These are phyloP conservation scores for Dothidotthia symphoricarpi DNA, from an alignment of 2,329 filamentous ascomycete genomes.

Conservation along the genomic window DNA sequence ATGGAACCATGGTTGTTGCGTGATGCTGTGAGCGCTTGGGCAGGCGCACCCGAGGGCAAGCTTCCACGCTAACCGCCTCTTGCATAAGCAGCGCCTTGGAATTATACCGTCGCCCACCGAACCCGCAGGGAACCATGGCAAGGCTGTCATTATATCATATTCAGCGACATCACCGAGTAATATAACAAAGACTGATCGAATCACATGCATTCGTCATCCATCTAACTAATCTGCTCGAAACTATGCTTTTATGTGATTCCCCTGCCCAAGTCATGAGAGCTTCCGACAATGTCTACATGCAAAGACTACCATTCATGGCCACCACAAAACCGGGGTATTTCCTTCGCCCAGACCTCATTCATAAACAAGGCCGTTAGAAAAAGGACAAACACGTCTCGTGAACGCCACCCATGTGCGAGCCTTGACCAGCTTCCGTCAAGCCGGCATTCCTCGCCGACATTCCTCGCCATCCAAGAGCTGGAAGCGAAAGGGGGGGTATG, in stretches of 20 bases:
- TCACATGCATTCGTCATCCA: constrained; percentile 36
- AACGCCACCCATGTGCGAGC: constrained; percentile 43
- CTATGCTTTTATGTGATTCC: constrained; percentile 41
- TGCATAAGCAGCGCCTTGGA: not conserved
- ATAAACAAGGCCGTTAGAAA: constrained; percentile 27
- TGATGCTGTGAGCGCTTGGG: too few relatives aligned
- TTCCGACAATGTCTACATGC: constrained; percentile 23
- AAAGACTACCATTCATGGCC: constrained; percentile 23
- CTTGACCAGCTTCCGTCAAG: too few relatives aligned
- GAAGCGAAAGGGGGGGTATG: constrained; percentile 27
- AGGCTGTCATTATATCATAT: too few relatives aligned
- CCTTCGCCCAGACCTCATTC: constrained; percentile 32
- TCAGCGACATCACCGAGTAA: not conserved
- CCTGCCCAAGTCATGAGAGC: constrained; percentile 36
- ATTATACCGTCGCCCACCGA: too few relatives aligned
- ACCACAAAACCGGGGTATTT: constrained; percentile 35
- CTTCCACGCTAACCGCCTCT: not conserved
- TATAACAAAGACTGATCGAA: constrained; percentile 8
- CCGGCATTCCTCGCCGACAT: too few relatives aligned
- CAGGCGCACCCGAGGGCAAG: too few relatives aligned
- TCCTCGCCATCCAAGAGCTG: too few relatives aligned
- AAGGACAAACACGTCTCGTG: constrained; percentile 31
- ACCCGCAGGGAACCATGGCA: not conserved
- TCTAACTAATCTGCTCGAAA: constrained; percentile 35
- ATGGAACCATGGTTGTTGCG: too few relatives aligned